Conservation (phyloP, 257 asterid genomes). For the Henckelia pumila region DNA sequence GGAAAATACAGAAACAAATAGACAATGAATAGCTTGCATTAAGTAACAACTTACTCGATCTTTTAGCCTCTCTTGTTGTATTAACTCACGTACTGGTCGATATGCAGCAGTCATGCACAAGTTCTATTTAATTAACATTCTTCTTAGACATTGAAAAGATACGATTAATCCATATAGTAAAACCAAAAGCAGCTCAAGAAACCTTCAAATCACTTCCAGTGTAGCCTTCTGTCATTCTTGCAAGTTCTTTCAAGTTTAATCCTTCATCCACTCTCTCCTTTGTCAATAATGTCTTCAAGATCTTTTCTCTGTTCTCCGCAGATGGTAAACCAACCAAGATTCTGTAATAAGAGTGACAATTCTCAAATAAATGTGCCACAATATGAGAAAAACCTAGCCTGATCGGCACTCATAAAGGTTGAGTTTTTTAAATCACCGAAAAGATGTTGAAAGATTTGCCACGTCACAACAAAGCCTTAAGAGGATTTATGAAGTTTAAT, state of each 20-base stretch:
- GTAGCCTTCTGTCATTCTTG: constrained; percentile 78
- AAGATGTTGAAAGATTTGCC: too few species aligned
- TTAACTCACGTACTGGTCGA: constrained; percentile 82
- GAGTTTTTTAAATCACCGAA: too few species aligned
- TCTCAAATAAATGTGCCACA: background rate
- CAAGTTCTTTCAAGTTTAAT: constrained; percentile 65
- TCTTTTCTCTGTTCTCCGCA: constrained; percentile 62
- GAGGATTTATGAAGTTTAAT: too few species aligned
- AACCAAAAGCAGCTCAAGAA: background rate
- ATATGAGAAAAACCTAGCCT: background rate
- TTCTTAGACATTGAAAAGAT: constrained; percentile 8
- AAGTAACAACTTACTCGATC: constrained; percentile 37
- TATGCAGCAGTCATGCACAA: constrained; percentile 86
- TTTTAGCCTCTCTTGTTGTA: constrained; percentile 63
- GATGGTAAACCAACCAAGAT: constrained; percentile 87
- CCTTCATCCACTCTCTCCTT: constrained; percentile 63
- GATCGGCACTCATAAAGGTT: too few species aligned
- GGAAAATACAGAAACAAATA: background rate
- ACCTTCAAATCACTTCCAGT: constrained; percentile 94
- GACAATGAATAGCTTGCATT: background rate
- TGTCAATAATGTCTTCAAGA: constrained; percentile 60
- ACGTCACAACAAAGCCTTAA: too few species aligned
- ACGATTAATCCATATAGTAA: constrained; percentile 1
- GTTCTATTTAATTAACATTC: constrained; percentile 44
- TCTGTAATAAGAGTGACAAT: constrained; percentile 33